A percentile compares a stretch with the other conserved stretches of the same genome.
Conservation (phyloP, 202 grass and related monocot species). For the Saccharum hybrid region DNA sequence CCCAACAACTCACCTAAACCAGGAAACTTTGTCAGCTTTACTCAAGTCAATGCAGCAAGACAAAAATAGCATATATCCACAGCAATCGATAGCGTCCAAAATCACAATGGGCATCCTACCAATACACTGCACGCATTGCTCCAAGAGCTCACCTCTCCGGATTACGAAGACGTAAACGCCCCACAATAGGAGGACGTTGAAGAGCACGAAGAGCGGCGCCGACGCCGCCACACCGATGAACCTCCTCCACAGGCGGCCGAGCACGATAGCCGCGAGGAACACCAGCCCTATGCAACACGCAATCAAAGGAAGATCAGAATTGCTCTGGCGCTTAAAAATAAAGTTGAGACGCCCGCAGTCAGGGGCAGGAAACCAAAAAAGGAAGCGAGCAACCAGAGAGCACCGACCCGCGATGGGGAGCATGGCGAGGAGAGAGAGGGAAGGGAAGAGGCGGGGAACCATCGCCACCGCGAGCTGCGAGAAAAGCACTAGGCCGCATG, state of each 20-base stretch:
- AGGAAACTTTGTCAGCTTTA: conserved; percentile 16
- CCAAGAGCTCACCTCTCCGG: conserved; percentile 58
- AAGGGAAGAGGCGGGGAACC: conserved; percentile 75
- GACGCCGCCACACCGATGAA: conserved; percentile 70
- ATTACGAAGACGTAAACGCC: conserved; percentile 75
- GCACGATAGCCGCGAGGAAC: conserved; percentile 65
- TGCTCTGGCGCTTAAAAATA: background rate
- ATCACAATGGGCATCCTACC: conserved; percentile 13
- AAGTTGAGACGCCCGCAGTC: background rate
- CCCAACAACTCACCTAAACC: background rate
- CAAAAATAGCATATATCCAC: conserved; percentile 8
- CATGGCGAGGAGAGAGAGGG: conserved; percentile 79
- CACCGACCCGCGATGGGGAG: conserved; percentile 77
- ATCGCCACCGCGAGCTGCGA: conserved; percentile 78
- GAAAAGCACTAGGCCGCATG: conserved; percentile 65
- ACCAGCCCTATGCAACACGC: conserved; percentile 65
- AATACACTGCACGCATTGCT: conserved; percentile 18
- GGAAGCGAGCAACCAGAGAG: background rate
- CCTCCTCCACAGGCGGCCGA: conserved; percentile 72
- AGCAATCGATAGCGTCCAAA: conserved; percentile 3
- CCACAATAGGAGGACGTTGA: conserved; percentile 91
- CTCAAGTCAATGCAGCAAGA: background rate
- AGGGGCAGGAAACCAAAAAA: background rate
- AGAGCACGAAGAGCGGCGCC: conserved; percentile 83
- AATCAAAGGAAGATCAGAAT: conserved; percentile 36